Base-by-base conservation (phyloP, 129 eudicot species). In the Flaveria robusta region DNA sequence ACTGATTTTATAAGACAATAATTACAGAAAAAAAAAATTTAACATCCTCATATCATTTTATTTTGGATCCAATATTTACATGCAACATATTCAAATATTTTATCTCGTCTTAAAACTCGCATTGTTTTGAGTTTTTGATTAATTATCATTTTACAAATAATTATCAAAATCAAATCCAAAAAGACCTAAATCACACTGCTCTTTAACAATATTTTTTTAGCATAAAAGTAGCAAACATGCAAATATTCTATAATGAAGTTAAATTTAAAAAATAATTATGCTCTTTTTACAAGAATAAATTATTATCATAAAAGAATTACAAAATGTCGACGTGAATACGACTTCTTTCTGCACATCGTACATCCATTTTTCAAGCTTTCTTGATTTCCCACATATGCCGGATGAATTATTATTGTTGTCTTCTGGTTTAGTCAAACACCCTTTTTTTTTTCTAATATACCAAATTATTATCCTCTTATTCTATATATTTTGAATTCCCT, bases 361-460 rank as follows among this genome's bases (percentile, higher is more conserved):
- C 22, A 31, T 31, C 37, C 37, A 31, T 31, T 52, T 74, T 74
- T 79, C 75, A 79, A 39, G 73, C 39, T 52, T 79, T 79, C 49
- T 78, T 23, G 68, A 71, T 29, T 14, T 67, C 70, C 64, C 37
- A 27, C 68, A 47, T 18, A 29, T 22, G 26, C 72, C 72, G 19
- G 51, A 54, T 54, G 19, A 9, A 46, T 72, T 19, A 50, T 71
- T 34, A 18, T 60, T 82, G 80, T 79, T 51, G 42, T 71, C 62
- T 59, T 78, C 75, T 67, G 22, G 55, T 78, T 66, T 43, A 67
- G 86, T 82, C 86, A 86, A 82, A 79, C 74, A 39, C 63, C 9
- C 34, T 12, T 46, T 56, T 69, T 52, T 24, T 26, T 20, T 50
- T 34, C 13, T 8, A 8, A 34, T 22, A 72, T 9, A 68, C 68